Conservation (phyloP, 2,329 filamentous ascomycete species). For the Coniosporium tulheliwenetii region DNA sequence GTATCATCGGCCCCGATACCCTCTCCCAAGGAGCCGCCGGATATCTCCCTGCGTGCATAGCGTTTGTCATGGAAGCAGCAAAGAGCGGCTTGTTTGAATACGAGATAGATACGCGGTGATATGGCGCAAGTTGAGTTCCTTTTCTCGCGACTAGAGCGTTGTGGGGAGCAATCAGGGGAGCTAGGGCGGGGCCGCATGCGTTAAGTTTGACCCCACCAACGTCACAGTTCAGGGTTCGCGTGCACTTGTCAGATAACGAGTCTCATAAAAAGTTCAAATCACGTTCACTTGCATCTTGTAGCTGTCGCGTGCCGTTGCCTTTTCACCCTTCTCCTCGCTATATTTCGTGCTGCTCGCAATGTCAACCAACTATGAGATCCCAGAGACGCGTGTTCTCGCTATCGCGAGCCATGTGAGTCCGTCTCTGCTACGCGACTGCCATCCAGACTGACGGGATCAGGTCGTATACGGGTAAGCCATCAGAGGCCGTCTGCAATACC, state of each 20-base stretch:
- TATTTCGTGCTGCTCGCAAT: slow-evolving; percentile 7
- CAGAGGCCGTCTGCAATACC: not conserved
- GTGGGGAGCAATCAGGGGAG: too few relatives aligned
- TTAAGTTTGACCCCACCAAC: not conserved
- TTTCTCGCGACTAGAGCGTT: too few relatives aligned
- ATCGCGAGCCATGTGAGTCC: slow-evolving; percentile 83
- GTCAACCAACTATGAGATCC: slow-evolving; percentile 27
- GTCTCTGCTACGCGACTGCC: slow-evolving; percentile 12
- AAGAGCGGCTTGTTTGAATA: too few relatives aligned
- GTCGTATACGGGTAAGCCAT: slow-evolving; percentile 56
- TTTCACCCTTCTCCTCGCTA: not conserved
- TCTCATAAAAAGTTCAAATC: not conserved
- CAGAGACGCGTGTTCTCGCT: slow-evolving; percentile 60
- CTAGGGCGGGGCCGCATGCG: too few relatives aligned
- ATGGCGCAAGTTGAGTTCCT: too few relatives aligned
- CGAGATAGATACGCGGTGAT: too few relatives aligned
- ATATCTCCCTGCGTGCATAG: too few relatives aligned
- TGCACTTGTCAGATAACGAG: too few relatives aligned
- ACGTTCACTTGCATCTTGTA: not conserved
- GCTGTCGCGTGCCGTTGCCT: not conserved
- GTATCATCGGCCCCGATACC: too few relatives aligned
- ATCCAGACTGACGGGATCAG: slow-evolving; percentile 20
- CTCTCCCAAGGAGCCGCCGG: too few relatives aligned
- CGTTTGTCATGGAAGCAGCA: too few relatives aligned
- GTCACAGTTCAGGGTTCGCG: not conserved